Evolutionary conservation across 192 early-diverging fungal genomes (phyloP).

Genomic region (Haplosporangium gracile): DNA sequence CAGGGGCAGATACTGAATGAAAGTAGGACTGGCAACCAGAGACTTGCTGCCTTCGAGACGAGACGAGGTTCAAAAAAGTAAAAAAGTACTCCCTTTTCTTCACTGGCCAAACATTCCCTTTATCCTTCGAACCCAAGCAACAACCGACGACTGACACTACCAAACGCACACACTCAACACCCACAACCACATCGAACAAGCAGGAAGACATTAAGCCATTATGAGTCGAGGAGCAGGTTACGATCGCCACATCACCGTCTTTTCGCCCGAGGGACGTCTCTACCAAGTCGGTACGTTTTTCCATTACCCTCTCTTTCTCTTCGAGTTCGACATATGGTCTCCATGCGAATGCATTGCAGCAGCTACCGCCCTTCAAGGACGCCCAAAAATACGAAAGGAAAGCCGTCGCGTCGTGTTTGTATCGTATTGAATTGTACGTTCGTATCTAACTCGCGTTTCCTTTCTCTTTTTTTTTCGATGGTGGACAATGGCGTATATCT

Average conservation of each 20-base stretch:
- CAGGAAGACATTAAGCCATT: slow-evolving; percentile 19
- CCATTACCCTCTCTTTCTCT: not conserved
- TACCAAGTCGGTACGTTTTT: slow-evolving; percentile 95
- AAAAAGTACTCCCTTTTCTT: not conserved
- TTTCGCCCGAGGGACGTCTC: slow-evolving; percentile 98
- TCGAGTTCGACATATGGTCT: not conserved
- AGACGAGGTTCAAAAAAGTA: not conserved
- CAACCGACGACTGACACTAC: not conserved
- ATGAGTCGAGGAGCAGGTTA: slow-evolving; percentile 79
- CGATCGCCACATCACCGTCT: slow-evolving; percentile 99
- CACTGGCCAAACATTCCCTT: not conserved
- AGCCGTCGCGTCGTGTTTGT: not conserved
- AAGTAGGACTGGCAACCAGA: not conserved
- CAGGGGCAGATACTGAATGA: not conserved
- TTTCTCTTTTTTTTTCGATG: not conserved
- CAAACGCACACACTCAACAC: not conserved
- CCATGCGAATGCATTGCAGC: not conserved
- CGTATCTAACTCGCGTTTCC: not conserved
- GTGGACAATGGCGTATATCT: not conserved
- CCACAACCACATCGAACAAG: not conserved
- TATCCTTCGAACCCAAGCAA: not conserved
- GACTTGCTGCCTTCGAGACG: not conserved
- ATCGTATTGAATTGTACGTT: not conserved
- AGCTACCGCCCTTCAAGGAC: not conserved
- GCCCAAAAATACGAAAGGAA: not conserved